Evolutionary conservation across 2,329 filamentous ascomycete genomes (phyloP).

Genomic region (Xylaria sp.): DNA sequence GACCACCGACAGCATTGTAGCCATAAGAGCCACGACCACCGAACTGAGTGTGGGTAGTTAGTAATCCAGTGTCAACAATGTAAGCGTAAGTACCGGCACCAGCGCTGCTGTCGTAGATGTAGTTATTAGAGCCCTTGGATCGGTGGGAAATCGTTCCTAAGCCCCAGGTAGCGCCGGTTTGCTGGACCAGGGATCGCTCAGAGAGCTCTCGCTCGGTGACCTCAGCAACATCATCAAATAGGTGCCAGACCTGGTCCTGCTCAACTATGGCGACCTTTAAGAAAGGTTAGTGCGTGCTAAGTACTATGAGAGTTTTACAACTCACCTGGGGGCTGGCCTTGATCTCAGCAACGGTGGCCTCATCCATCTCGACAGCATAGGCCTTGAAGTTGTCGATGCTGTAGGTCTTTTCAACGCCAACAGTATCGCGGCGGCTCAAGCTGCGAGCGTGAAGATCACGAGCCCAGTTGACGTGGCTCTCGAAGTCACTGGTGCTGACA

Average conservation of each 20-base stretch:
- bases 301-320: neutral
- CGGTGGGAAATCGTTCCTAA: slow-evolving; percentile 53
- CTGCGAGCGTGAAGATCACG: slow-evolving; percentile 45
- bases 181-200: slow-evolving; percentile 40
- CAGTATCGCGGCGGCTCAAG: slow-evolving; percentile 43
- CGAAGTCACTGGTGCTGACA: slow-evolving; percentile 39
- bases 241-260: slow-evolving; percentile 40
- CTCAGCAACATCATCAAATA: slow-evolving; percentile 32
- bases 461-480: slow-evolving; percentile 45
- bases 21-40: slow-evolving; percentile 46
- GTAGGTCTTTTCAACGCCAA: slow-evolving; percentile 49
- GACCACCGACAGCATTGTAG: slow-evolving; percentile 39
- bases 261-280: slow-evolving; percentile 40
- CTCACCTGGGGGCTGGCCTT: slow-evolving; percentile 38
- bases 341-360: slow-evolving; percentile 38
- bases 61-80: slow-evolving; percentile 60
- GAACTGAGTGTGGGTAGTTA: slow-evolving; percentile 51
- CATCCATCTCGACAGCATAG: slow-evolving; percentile 52
- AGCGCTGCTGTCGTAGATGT: slow-evolving; percentile 50
- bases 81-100: slow-evolving; percentile 54
- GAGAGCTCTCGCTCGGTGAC: slow-evolving; percentile 32
- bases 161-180: slow-evolving; percentile 48
- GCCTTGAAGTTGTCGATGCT: slow-evolving; percentile 49
- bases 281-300: neutral
- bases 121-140: slow-evolving; percentile 42